Percentiles rank a stretch among this genome's conserved stretches.
Evolutionary conservation across 345 rosid species (phyloP).

Genomic region (Euphorbia pulcherrima): DNA sequence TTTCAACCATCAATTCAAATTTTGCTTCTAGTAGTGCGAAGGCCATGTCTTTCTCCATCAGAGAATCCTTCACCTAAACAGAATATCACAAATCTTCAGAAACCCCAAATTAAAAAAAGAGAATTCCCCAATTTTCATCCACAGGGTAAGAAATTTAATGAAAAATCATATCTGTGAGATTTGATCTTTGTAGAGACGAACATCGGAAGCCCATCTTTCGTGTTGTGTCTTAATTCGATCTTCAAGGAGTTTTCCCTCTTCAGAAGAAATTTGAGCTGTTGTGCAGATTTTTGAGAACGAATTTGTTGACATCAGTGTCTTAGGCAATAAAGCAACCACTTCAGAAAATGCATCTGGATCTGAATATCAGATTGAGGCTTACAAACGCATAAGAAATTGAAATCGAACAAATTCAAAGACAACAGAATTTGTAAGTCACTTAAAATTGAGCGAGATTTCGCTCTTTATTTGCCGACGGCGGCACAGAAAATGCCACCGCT

Average conservation of each 20-base stretch:
- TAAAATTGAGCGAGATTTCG: no score
- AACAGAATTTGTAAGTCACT: no score
- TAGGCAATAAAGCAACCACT: no score
- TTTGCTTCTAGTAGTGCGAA: slow-evolving; percentile 41
- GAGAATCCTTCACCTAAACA: slow-evolving; percentile 39
- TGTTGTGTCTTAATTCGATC: slow-evolving; percentile 44
- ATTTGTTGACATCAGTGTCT: no score
- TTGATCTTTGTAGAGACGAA: slow-evolving; percentile 41
- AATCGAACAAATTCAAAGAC: no score
- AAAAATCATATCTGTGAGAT: slow-evolving; percentile 43
- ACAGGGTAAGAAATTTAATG: slow-evolving; percentile 10
- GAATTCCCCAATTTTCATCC: slow-evolving; percentile 28
- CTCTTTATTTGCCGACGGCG: no score
- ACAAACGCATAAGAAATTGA: no score
- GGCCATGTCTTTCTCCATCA: slow-evolving; percentile 45
- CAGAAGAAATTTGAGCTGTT: slow-evolving; percentile 55
- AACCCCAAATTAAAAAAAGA: slow-evolving; percentile 15
- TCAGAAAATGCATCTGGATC: no score
- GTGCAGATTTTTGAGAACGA: slow-evolving; percentile 56
- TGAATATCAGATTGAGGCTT: no score
- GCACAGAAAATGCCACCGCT: no score
- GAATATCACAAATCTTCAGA: neutral
- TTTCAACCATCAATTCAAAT: slow-evolving; percentile 50
- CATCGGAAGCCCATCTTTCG: slow-evolving; percentile 45
- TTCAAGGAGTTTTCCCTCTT: slow-evolving; percentile 57